phyloP scores from a whole-genome alignment of 768 basidiomycete genomes.

The Boletus coccyginus region DNA sequence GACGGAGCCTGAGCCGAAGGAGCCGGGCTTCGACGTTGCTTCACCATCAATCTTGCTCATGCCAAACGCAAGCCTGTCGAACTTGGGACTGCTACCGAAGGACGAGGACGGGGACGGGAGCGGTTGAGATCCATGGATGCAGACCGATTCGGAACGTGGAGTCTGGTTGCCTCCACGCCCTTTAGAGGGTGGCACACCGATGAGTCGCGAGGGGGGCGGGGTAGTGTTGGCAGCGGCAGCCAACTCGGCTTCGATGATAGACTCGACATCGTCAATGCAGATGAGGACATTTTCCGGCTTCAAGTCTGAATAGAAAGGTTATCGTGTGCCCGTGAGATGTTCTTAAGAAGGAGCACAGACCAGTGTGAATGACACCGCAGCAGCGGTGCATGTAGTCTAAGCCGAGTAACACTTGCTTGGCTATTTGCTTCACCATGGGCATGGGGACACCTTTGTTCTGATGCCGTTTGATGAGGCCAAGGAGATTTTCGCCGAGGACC shows the following conservation, averaged over 20 bases:
- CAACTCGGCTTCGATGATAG: slow-evolving; percentile 84
- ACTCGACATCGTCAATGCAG: slow-evolving; percentile 94
- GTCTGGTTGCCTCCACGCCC: slow-evolving; percentile 97
- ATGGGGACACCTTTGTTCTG: slow-evolving; percentile 98
- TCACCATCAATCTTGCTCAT: slow-evolving; percentile 85
- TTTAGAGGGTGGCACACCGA: slow-evolving; percentile 91
- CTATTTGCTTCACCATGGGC: slow-evolving; percentile 90
- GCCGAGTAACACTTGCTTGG: slow-evolving; percentile 93
- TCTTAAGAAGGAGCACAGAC: slow-evolving; percentile 33
- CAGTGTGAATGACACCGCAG: slow-evolving; percentile 96
- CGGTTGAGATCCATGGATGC: slow-evolving; percentile 93
- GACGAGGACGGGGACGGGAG: slow-evolving; percentile 83
- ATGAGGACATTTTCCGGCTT: slow-evolving; percentile 99
- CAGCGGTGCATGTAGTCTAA: slow-evolving; percentile 97
- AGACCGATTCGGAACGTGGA: slow-evolving; percentile 73
- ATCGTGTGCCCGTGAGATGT: not conserved
- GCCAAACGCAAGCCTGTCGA: slow-evolving; percentile 88
- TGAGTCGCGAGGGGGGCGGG: slow-evolving; percentile 56
- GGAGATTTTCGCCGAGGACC: slow-evolving; percentile 94
- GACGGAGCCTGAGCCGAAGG: slow-evolving; percentile 25
- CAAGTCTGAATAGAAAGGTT: slow-evolving; percentile 53
- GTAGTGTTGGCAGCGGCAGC: slow-evolving; percentile 38
- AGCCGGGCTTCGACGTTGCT: slow-evolving; percentile 34
- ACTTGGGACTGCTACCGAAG: slow-evolving; percentile 62
- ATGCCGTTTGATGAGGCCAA: slow-evolving; percentile 95